Conservation (phyloP, 768 basidiomycete species). For the Tubosaeta brunneosetosa region DNA sequence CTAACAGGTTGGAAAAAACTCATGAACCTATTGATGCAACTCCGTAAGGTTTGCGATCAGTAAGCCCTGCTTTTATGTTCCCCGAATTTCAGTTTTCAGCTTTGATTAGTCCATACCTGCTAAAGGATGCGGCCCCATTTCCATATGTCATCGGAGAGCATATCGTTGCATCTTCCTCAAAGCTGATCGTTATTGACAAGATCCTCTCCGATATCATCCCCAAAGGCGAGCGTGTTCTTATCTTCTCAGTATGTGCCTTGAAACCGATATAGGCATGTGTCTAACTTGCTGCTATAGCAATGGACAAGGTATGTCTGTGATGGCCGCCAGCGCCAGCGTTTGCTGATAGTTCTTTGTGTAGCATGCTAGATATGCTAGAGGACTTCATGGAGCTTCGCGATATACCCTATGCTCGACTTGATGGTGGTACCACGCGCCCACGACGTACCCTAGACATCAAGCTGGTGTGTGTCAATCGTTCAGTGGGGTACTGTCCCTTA, state of each 20-base stretch:
- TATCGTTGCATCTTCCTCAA: constrained; percentile 51
- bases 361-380: constrained; percentile 66
- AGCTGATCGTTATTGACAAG: constrained; percentile 56
- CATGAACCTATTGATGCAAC: constrained; percentile 68
- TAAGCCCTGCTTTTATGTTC: constrained; percentile 23
- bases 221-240: constrained; percentile 58
- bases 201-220: constrained; percentile 51
- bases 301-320: constrained; percentile 43
- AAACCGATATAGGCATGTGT: background rate
- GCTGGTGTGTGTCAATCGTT: constrained; percentile 34
- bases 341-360: constrained; percentile 19
- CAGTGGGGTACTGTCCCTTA: background rate
- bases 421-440: constrained; percentile 50
- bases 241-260: constrained; percentile 47
- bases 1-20: constrained; percentile 48
- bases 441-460: constrained; percentile 55
- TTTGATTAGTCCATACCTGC: constrained; percentile 44
- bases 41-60: constrained; percentile 70
- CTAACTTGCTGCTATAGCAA: constrained; percentile 40
- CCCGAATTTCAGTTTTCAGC: constrained; percentile 3
- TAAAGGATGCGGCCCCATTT: constrained; percentile 45
- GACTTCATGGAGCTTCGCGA: constrained; percentile 59
- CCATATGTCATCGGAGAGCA: constrained; percentile 53
- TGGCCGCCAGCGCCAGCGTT: background rate
- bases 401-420: constrained; percentile 57